Base-by-base conservation (phyloP, 352 stramenopile genomes). In the Pythium sukuiense region DNA sequence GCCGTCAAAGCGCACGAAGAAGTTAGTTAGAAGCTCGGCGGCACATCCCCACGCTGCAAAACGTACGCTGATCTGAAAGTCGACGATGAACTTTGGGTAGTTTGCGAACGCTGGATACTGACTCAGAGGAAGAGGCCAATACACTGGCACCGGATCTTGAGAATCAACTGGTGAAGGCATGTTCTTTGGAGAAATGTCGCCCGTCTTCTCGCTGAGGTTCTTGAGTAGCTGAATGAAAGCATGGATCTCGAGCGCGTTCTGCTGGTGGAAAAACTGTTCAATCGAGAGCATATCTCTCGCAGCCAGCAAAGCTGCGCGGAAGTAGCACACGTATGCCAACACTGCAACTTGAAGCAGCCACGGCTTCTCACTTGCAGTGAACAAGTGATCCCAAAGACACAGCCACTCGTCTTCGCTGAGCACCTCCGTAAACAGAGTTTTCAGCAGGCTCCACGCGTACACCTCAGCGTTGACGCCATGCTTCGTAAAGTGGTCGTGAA, bases 351-450 rank as follows among this genome's bases (percentile, higher is more conserved):
- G 84, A 37, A 91, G 65, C 6, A 91, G 59, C 35, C 83, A 73
- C 20, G 92, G 84, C 7, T 83, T 82, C 18, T 95, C 72, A 7
- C 79, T 71, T 29, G 76, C 79, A 16, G 90, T 88, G 29, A 98
- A 80, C 1, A 98, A 53, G 61, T 96, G 76, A 56, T 98, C 92
- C 87, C 88, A 96, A 18, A 98, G 67, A 43, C 75, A 79, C 49
- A 97, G 76, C 91, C 91, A 98, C 61, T 96, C 86, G 45, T 90
- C 76, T 62, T 93, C 83, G 50, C 70, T 87, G 43, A 98, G 64
- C 1, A 97, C 90, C 73, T 97, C 90, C 0, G 85, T 96, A 65
- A 97, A 97, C 48, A 95, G 76, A 14, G 83, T 89, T 56, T 90
- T 80, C 6, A 97, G 78, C 39, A 98, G 74, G 57, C 87, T 91